phyloP scores from a whole-genome alignment of 192 early-diverging fungal species.

The Phycomyces blakesleeanus region DNA sequence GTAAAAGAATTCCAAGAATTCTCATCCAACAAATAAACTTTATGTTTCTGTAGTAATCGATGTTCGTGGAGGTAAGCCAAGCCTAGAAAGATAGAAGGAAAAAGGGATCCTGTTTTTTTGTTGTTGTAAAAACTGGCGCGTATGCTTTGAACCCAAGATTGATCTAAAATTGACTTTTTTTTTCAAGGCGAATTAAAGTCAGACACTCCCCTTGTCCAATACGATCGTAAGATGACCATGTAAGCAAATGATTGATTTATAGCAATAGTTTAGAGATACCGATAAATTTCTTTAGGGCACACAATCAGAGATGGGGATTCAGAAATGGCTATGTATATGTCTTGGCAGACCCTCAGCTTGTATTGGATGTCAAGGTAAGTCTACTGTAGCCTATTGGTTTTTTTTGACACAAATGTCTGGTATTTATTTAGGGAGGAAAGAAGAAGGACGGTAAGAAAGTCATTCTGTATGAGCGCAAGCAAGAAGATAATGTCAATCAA shows the following conservation, averaged over 20 bases:
- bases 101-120: no score
- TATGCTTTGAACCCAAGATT: no score
- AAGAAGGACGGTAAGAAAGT: conserved; percentile 20
- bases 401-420: neutral
- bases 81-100: no score
- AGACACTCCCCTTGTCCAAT: conserved; percentile 25
- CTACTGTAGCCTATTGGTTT: neutral
- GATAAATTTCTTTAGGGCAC: conserved; percentile 16
- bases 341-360: conserved; percentile 30
- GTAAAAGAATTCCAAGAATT: neutral
- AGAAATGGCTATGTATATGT: conserved; percentile 28
- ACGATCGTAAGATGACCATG: conserved; percentile 31
- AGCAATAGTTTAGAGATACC: neutral
- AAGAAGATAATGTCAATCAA: conserved; percentile 16
- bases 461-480: conserved; percentile 33
- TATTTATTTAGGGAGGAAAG: conserved; percentile 12
- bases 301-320: conserved; percentile 31
- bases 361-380: conserved; percentile 31
- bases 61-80: conserved; percentile 22
- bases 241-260: neutral
- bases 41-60: conserved; percentile 17
- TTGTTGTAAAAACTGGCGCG: no score
- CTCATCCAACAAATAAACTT: neutral
- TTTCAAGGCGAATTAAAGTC: neutral
- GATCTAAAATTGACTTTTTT: no score